Base-by-base conservation (phyloP, 1,284 basidiomycete species). In the Vanrija pseudolonga region DNA sequence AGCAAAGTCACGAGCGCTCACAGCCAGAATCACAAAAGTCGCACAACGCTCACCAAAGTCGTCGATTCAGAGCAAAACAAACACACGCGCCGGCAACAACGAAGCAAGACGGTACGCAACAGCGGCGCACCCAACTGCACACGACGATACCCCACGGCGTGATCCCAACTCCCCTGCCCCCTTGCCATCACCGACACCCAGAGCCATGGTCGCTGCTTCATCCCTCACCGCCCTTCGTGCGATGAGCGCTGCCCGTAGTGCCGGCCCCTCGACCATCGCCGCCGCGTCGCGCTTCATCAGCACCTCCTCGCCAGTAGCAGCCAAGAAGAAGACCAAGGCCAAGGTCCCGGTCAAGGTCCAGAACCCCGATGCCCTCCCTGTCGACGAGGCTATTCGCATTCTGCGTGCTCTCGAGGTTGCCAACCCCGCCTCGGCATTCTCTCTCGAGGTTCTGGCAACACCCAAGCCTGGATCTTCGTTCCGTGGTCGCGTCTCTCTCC, bases 391-490 rank as follows among this genome's bases (percentile, higher is more conserved):
- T 2, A 60, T 69, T 2, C 63, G 68, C 18, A 62, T 75, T 0
- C 56, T 75, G 17, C 64, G 73, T 28, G 83, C 90, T 19, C 83
- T 90, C 14, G 89, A 92, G 74, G 86, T 90, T 51, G 81, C 85
- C 22, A 82, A 81, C 53, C 86, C 89, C 6, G 80, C 81, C 54
- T 81, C 88, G 4, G 86, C 87, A 1, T 91, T 87, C 68, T 88
- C 91, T 61, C 78, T 96, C 24, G 85, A 84, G 48, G 79, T 97
- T 56, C 85, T 86, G 67, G 90, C 90, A 0, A 84, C 85, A 56
- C 82, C 88, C 53, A 84, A 84, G 67, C 85, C 89, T 62, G 79
- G 86, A 50, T 80, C 86, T 36, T 83, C 92, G 20, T 86, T 93
- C 8, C 89, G 89, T 67, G 92, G 93, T 11, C 82, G 85, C 56